phyloP scores from a whole-genome alignment of 345 rosid genomes.

The Gossypium mustelinum region DNA sequence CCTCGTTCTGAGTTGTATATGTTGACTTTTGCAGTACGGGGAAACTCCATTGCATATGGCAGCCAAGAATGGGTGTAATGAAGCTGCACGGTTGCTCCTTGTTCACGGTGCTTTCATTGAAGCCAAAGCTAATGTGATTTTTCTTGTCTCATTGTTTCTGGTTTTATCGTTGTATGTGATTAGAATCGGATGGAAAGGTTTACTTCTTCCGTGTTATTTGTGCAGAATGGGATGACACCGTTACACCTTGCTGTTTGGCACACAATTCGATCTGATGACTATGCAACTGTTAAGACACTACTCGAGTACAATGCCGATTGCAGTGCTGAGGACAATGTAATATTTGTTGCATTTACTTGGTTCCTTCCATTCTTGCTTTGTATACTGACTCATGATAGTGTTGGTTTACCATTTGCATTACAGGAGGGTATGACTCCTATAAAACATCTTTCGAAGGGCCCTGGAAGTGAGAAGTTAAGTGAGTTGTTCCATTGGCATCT shows the following conservation, averaged over 20 bases:
- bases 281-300: constrained; percentile 72
- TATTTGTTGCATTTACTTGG: neutral
- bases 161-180: constrained; percentile 5
- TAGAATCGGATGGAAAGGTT: constrained; percentile 15
- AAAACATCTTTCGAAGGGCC: constrained; percentile 77
- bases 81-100: constrained; percentile 75
- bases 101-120: constrained; percentile 77
- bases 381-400: constrained; percentile 1
- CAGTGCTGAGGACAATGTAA: constrained; percentile 80
- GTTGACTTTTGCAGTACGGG: constrained; percentile 60
- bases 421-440: constrained; percentile 94
- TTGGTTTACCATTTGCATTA: constrained; percentile 17
- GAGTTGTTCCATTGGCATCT: constrained; percentile 50
- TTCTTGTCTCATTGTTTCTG: constrained; percentile 14
- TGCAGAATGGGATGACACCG: constrained; percentile 99
- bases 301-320: constrained; percentile 86
- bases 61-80: constrained; percentile 87
- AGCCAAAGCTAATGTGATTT: constrained; percentile 78
- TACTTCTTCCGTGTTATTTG: constrained; percentile 6
- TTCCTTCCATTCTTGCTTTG: neutral
- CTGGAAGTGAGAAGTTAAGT: constrained; percentile 66
- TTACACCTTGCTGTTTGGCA: constrained; percentile 95
- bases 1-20: constrained; percentile 8
- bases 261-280: constrained; percentile 73
- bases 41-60: constrained; percentile 99